These are phyloP conservation scores for Talaromyces sp. DNA, from an alignment of 2,329 filamentous ascomycete genomes.

Conservation along the genomic window DNA sequence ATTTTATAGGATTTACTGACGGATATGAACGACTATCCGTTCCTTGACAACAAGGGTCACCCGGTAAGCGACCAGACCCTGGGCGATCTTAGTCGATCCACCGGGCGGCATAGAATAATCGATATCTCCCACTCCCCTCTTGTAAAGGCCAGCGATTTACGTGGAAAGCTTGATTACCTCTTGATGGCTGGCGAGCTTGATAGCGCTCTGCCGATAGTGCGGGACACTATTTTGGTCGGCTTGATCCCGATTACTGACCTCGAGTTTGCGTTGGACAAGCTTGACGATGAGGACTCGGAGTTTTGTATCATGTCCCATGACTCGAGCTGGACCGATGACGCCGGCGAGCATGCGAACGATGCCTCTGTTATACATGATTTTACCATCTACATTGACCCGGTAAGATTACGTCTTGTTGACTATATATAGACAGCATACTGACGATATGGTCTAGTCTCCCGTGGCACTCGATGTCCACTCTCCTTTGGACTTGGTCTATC, in stretches of 20 bases:
- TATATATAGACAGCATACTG: slow-evolving; percentile 3
- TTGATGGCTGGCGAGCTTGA: slow-evolving; percentile 86
- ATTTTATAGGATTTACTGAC: slow-evolving; percentile 70
- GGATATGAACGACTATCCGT: slow-evolving; percentile 95
- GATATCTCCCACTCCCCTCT: slow-evolving; percentile 81
- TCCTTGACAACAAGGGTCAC: slow-evolving; percentile 86
- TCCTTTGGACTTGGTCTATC: slow-evolving; percentile 91
- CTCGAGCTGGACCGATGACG: neutral
- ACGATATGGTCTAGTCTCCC: slow-evolving; percentile 55
- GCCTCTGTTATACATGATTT: slow-evolving; percentile 69
- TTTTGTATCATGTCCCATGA: slow-evolving; percentile 77
- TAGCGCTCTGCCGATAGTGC: slow-evolving; percentile 80
- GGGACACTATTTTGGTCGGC: slow-evolving; percentile 74
- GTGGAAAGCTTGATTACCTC: slow-evolving; percentile 72
- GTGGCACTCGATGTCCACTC: slow-evolving; percentile 82
- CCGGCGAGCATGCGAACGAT: slow-evolving; percentile 54
- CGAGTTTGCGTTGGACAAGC: slow-evolving; percentile 82
- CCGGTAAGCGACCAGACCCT: slow-evolving; percentile 85
- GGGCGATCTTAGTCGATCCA: slow-evolving; percentile 74
- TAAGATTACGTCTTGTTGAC: slow-evolving; percentile 36
- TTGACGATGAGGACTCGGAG: slow-evolving; percentile 64
- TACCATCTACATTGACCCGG: slow-evolving; percentile 83
- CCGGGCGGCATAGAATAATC: slow-evolving; percentile 72
- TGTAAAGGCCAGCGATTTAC: slow-evolving; percentile 69
- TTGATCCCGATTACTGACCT: slow-evolving; percentile 91